These are phyloP conservation scores for Candida argentea DNA, from an alignment of 805 yeast species.

Conservation along the genomic window DNA sequence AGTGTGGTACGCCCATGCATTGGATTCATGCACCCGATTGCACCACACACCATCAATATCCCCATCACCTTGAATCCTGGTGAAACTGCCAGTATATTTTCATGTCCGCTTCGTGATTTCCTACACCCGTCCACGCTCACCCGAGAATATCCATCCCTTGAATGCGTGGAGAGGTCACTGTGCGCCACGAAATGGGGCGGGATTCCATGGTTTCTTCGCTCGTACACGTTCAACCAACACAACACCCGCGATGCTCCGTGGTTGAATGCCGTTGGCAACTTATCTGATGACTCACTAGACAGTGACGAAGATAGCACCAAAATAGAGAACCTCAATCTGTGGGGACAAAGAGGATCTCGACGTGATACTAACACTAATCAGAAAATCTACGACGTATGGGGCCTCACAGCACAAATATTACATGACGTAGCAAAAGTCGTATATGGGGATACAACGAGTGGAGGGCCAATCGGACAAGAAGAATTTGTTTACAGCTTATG, in stretches of 20 bases:
- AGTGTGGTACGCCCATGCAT: constrained; percentile 77
- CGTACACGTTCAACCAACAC: constrained; percentile 48
- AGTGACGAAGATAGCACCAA: constrained; percentile 7
- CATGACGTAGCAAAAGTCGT: constrained; percentile 56
- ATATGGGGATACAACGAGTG: constrained; percentile 13
- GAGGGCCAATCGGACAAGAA: constrained; percentile 46
- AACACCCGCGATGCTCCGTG: constrained; percentile 51
- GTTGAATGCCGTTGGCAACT: constrained; percentile 47
- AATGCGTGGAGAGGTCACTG: too few relatives aligned
- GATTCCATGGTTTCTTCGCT: constrained; percentile 53
- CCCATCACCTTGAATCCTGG: constrained; percentile 59
- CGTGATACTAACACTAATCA: constrained; percentile 28
- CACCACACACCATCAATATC: constrained; percentile 16
- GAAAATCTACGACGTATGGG: constrained; percentile 68
- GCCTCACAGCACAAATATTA: constrained; percentile 70
- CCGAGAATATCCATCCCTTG: too few relatives aligned
- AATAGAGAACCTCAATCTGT: constrained; percentile 12
- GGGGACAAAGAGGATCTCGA: constrained; percentile 34
- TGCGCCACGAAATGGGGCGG: constrained; percentile 71
- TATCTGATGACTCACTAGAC: too few relatives aligned
- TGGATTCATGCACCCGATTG: constrained; percentile 41
- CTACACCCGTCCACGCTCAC: constrained; percentile 24
- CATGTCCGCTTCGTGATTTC: constrained; percentile 60
- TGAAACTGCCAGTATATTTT: constrained; percentile 61
- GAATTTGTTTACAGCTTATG: constrained; percentile 50